Evolutionary conservation across 306 rosid genomes (phyloP), one percentile per base, ranked within the genome.

Genomic region (Erythrophleum fordii): DNA sequence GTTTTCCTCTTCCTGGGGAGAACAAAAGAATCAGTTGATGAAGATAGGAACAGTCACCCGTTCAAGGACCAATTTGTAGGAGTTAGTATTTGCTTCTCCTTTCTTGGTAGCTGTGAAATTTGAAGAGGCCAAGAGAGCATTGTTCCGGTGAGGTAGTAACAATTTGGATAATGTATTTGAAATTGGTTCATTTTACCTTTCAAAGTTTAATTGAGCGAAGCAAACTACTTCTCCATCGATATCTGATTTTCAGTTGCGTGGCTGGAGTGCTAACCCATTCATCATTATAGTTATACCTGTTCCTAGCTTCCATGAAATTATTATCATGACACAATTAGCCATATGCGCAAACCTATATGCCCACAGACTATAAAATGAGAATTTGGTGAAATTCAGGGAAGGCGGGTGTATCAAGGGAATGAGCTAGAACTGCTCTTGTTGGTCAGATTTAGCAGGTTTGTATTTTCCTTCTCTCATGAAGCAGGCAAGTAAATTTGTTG

Each of bases 121-220:
- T 23, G 62, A 1, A 56, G 31, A 56, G 62, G 62, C 31, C 62
- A 66, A 76, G 72, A 58, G 72, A 73, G 26, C 81, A 34, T n/a
- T 78, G 81, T 78, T 77, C 29, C 18, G 20, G 69, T 49, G 81
- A 55, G 62, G 29, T 68, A 9, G 48, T 69, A 53, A 52, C 61
- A 68, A 45, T 73, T 49, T 77, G 17, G 64, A 61, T 51, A 9
- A 58, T 69, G 26, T 76, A 46, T 77, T 22, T 62, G 51, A 46
- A 11, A 29, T 12, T 76, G 39, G 46, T 77, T 29, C 34, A 17
- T 18, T n/a, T 65, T 56, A 25, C 17, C 22, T 22, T 14, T 45
- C 11, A 44, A 44, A 11, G 34, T 44, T 34, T 35, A 8, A 28
- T 16, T 17, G 17, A 72, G n/a, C n/a, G n/a, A 20, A 8, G 46